Conservation (phyloP, 805 yeast species). For the Wickerhamiella domercqiae region DNA sequence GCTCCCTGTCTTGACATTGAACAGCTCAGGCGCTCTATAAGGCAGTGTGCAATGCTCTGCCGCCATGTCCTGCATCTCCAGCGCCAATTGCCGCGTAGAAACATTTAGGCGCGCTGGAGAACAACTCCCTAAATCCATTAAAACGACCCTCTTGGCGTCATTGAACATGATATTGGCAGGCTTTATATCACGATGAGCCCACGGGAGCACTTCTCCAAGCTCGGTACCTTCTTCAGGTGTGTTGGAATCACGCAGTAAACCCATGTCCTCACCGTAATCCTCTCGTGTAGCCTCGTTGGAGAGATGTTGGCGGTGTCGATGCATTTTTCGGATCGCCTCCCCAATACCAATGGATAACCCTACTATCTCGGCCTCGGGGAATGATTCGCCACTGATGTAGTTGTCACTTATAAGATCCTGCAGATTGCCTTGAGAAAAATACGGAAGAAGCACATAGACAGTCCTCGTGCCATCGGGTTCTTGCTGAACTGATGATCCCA, state of each 20-base stretch:
- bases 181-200: constrained; percentile 75
- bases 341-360: constrained; percentile 39
- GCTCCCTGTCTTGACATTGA: constrained; percentile 59
- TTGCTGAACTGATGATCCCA: constrained; percentile 57
- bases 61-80: constrained; percentile 63
- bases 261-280: constrained; percentile 9
- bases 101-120: constrained; percentile 42
- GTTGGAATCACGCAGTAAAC: constrained; percentile 7
- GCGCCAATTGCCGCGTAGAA: constrained; percentile 50
- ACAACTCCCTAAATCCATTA: constrained; percentile 77
- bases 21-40: constrained; percentile 78
- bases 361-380: constrained; percentile 53
- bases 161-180: constrained; percentile 81
- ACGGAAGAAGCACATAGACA: constrained; percentile 67
- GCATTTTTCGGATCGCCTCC: constrained; percentile 64
- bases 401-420: constrained; percentile 65
- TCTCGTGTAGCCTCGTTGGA: not conserved
- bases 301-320: constrained; percentile 32
- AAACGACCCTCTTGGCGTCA: constrained; percentile 57
- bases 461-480: constrained; percentile 70
- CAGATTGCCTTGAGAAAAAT: constrained; percentile 52
- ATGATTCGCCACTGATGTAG: constrained; percentile 36
- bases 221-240: constrained; percentile 19
- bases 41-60: constrained; percentile 77
- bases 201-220: constrained; percentile 31